Base-by-base conservation (phyloP, 768 basidiomycete genomes). In the Cyathus striatus region DNA sequence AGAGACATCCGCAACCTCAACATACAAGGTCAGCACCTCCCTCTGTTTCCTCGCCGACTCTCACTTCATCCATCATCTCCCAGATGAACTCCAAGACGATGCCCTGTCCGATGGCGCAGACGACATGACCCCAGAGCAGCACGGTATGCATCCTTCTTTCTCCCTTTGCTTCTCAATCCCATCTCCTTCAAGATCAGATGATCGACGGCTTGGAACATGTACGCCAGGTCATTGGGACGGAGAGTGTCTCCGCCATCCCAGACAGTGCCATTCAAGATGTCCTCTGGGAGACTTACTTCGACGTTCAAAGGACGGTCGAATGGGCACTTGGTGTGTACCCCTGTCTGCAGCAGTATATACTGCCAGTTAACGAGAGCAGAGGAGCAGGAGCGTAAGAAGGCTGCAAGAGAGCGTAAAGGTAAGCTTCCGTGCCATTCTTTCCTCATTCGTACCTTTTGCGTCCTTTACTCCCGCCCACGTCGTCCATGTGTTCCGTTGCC, bases 221-320 rank as follows among this genome's bases (percentile, higher is more conserved):
- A 16, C 73, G 82, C 40, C 62, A 69, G 18, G 60, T 88, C 14
- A 64, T 98, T 22, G 92, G 91, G 5, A 62, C 73, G 41, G 78
- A 79, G 55, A 73, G 73, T 13, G 54, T 71, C 20, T 83, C 83
- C 23, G 86, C 81, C 5, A 63, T 95, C 35, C 72, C 85, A 33
- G 89, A 95, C 59, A 62, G 69, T 24, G 72, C 81, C 40, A 86
- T 99, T 57, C 78, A 76, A 55, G 86, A 90, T 48, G 71, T 76
- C 0, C 68, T 98, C 36, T 98, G 92, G 86, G 81, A 98, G 53
- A 79, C 69, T 54, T 88, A 87, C 61, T 97, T 95, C 53, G 83
- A 95, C 55, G 73, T 86, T 13, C 81, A 90, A 24, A 75, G 82
- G 59, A 80, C 87, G 14, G 64, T 95, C 7, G 66, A 78, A 23